A percentile compares a stretch with the other conserved stretches of the same genome.
phyloP scores from a whole-genome alignment of 2,329 filamentous ascomycete genomes.

The Amauroascus niger region DNA sequence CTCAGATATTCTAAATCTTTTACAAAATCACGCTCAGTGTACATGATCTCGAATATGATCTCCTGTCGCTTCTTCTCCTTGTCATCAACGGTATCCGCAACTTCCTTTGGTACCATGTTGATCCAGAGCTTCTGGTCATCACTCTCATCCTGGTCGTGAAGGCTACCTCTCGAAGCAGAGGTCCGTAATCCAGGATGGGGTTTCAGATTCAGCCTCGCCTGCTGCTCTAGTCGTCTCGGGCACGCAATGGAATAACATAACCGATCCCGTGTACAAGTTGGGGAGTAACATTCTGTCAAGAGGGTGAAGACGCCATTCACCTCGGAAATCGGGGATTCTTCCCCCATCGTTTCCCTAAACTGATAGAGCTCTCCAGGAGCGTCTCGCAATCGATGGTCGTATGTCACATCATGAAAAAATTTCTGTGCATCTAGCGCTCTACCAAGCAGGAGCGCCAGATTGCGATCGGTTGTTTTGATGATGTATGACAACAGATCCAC shows the following conservation, averaged over 20 bases:
- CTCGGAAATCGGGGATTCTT: slow-evolving; percentile 58
- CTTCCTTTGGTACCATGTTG: slow-evolving; percentile 90
- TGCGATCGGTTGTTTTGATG: slow-evolving; percentile 92
- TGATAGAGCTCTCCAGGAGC: slow-evolving; percentile 94
- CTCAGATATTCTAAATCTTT: slow-evolving; percentile 96
- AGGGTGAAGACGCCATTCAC: slow-evolving; percentile 97
- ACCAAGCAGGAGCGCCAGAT: slow-evolving; percentile 80
- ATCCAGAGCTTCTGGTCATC: slow-evolving; percentile 99
- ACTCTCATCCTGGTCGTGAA: slow-evolving; percentile 79
- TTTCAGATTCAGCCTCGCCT: slow-evolving; percentile 86
- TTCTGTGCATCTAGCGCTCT: slow-evolving; percentile 93
- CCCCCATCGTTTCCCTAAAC: slow-evolving; percentile 80
- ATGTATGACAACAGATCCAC: slow-evolving; percentile 94
- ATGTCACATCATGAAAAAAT: slow-evolving; percentile 98
- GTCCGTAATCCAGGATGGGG: slow-evolving; percentile 76
- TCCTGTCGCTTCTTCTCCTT: slow-evolving; percentile 95
- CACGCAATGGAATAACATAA: slow-evolving; percentile 98
- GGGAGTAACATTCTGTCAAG: slow-evolving; percentile 93
- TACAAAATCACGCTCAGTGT: slow-evolving; percentile 96
- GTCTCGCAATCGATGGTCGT: slow-evolving; percentile 89
- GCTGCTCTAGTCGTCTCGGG: slow-evolving; percentile 84
- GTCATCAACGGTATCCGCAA: slow-evolving; percentile 81
- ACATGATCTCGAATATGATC: slow-evolving; percentile 96
- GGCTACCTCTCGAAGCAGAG: slow-evolving; percentile 57
- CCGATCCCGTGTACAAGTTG: slow-evolving; percentile 89